These are phyloP conservation scores for Hygrocybe punicea DNA, from an alignment of 768 basidiomycete genomes.

Conservation along the genomic window DNA sequence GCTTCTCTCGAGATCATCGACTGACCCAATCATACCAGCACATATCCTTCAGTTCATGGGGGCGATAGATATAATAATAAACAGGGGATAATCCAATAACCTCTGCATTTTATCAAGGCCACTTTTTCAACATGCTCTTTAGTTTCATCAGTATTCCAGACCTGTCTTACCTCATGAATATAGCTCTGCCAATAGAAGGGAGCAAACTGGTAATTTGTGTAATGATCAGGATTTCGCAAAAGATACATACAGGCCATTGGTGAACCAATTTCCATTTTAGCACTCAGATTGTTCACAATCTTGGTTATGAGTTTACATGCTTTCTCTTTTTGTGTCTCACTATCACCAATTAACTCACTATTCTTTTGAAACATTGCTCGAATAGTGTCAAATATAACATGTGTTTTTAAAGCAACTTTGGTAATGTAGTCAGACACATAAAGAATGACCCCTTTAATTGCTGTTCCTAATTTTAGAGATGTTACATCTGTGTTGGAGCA, in stretches of 20 bases:
- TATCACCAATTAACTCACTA: constrained; percentile 20
- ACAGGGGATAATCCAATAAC: constrained; percentile 17
- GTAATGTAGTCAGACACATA: constrained; percentile 32
- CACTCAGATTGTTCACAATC: constrained; percentile 26
- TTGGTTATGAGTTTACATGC: constrained; percentile 22
- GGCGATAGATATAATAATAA: constrained; percentile 27
- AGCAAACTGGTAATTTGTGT: constrained; percentile 30
- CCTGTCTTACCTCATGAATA: constrained; percentile 15
- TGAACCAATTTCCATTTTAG: constrained; percentile 30
- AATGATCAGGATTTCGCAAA: constrained; percentile 29
- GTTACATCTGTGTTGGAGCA: too few relatives aligned
- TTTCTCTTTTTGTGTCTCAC: constrained; percentile 17
- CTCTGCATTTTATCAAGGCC: constrained; percentile 14
- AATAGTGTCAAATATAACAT: constrained; percentile 31
- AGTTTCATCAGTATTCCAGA: constrained; percentile 10
- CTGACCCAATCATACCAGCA: constrained; percentile 29
- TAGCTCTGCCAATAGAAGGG: constrained; percentile 7
- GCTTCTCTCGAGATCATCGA: constrained; percentile 10
- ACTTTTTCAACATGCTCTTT: constrained; percentile 16
- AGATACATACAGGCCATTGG: constrained; percentile 26
- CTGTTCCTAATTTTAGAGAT: too few relatives aligned
- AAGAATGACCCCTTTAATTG: constrained; percentile 25
- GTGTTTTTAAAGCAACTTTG: constrained; percentile 22
- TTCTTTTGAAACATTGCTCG: constrained; percentile 20
- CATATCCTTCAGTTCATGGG: constrained; percentile 16